Conservation (phyloP, 2,329 filamentous ascomycete species). For the Curvularia sp. region DNA sequence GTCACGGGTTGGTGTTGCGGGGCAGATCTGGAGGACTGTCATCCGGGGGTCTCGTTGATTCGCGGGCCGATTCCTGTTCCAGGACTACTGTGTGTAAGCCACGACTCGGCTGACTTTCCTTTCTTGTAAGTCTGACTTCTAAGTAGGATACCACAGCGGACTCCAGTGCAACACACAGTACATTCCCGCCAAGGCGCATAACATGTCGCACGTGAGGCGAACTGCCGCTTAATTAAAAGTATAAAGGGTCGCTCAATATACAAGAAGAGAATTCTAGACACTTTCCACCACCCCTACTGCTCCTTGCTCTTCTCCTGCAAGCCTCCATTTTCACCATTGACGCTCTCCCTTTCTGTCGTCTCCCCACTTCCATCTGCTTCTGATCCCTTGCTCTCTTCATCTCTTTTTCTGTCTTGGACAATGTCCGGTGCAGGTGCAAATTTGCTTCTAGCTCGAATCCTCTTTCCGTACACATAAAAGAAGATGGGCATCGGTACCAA, state of each 20-base stretch:
- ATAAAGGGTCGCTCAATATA: slow-evolving; percentile 2
- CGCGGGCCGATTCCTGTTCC: slow-evolving; percentile 7
- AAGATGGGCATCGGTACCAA: slow-evolving; percentile 55
- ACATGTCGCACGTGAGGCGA: background rate
- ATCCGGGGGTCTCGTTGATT: slow-evolving; percentile 23
- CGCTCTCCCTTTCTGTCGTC: slow-evolving; percentile 13
- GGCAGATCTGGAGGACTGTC: slow-evolving; percentile 28
- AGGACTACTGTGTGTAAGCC: background rate
- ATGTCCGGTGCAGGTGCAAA: slow-evolving; percentile 55
- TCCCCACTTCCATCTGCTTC: slow-evolving; percentile 18
- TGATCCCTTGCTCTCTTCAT: slow-evolving; percentile 43
- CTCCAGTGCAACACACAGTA: background rate
- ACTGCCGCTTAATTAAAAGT: slow-evolving; percentile 4
- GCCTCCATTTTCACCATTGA: slow-evolving; percentile 6
- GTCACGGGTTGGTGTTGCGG: slow-evolving; percentile 34
- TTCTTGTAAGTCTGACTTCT: background rate
- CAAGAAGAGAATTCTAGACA: background rate
- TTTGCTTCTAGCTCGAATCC: slow-evolving; percentile 53
- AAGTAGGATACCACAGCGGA: background rate
- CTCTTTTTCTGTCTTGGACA: slow-evolving; percentile 42
- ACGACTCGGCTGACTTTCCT: slow-evolving; percentile 26
- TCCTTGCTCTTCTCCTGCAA: slow-evolving; percentile 24
- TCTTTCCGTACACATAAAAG: slow-evolving; percentile 56
- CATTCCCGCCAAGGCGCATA: background rate
- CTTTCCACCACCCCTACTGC: slow-evolving; percentile 8